Percentiles rank a stretch among this genome's conserved stretches.
Conservation (phyloP, 2,329 filamentous ascomycete genomes). For the Ophiobolus disseminans region DNA sequence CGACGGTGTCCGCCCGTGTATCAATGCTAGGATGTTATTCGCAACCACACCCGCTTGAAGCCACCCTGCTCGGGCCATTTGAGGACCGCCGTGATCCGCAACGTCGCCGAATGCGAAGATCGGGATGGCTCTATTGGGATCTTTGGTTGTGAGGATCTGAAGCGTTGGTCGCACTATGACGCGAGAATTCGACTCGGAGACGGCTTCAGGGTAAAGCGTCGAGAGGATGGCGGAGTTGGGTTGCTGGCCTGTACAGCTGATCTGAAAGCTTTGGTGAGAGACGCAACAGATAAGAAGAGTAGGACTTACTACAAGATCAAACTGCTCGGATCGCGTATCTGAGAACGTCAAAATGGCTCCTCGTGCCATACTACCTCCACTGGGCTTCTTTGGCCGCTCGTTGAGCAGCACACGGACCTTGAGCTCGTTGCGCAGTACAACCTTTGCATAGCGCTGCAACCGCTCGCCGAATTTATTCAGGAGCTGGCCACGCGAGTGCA, state of each 20-base stretch:
- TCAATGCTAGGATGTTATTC: conserved; percentile 61
- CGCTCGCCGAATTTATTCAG: conserved; percentile 60
- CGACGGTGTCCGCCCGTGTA: conserved; percentile 33
- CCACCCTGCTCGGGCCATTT: conserved; percentile 61
- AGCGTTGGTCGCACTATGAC: conserved; percentile 64
- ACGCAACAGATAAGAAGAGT: not conserved
- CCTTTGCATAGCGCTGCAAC: conserved; percentile 49
- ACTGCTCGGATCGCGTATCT: too few species aligned
- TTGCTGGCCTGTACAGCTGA: conserved; percentile 66
- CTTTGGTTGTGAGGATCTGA: too few species aligned
- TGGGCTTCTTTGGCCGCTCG: conserved; percentile 55
- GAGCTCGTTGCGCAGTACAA: too few species aligned
- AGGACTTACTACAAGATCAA: conserved; percentile 58
- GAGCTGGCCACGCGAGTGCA: conserved; percentile 63
- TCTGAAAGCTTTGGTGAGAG: conserved; percentile 46
- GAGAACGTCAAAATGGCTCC: too few species aligned
- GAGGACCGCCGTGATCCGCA: conserved; percentile 60
- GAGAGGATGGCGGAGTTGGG: conserved; percentile 62
- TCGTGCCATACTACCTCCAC: conserved; percentile 55
- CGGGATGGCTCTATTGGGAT: too few species aligned
- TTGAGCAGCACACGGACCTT: conserved; percentile 62
- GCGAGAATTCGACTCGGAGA: conserved; percentile 56
- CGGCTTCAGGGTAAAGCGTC: conserved; percentile 53
- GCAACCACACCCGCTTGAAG: conserved; percentile 62
- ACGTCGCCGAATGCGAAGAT: conserved; percentile 72